Conservation (phyloP, 1,139 yeast genomes). For the Candida neerlandica region DNA sequence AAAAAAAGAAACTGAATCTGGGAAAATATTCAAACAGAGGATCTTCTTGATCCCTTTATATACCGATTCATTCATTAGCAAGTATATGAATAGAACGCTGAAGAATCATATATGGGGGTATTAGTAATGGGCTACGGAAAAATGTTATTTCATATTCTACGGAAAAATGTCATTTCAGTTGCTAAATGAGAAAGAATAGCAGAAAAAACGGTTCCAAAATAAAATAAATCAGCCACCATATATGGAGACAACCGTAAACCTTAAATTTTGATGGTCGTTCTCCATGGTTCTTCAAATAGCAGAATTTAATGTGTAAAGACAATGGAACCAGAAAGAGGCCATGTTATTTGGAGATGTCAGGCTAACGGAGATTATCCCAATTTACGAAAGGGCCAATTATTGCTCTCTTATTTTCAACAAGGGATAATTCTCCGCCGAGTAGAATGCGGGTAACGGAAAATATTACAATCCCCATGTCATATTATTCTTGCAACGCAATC, state of each 20-base stretch:
- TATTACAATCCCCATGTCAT: neutral
- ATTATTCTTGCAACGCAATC: neutral
- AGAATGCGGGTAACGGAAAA: neutral
- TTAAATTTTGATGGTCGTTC: no score
- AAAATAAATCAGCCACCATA: no score
- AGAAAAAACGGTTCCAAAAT: neutral
- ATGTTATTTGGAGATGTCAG: no score
- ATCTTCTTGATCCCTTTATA: neutral
- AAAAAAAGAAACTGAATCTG: neutral
- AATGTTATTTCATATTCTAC: neutral
- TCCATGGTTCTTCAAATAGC: no score
- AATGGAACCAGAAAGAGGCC: no score
- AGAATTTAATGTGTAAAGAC: no score
- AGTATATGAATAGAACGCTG: neutral
- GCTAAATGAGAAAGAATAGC: neutral
- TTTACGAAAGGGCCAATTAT: neutral
- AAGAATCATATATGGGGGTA: neutral
- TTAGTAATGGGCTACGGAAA: neutral
- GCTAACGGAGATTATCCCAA: neutral
- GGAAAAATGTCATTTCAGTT: neutral
- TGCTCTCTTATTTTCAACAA: neutral
- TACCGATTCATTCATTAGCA: neutral
- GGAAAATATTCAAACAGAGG: neutral
- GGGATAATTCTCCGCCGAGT: neutral
- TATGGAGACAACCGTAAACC: no score